Conservation (phyloP, 306 rosid species). For the Ceratonia siliqua region DNA sequence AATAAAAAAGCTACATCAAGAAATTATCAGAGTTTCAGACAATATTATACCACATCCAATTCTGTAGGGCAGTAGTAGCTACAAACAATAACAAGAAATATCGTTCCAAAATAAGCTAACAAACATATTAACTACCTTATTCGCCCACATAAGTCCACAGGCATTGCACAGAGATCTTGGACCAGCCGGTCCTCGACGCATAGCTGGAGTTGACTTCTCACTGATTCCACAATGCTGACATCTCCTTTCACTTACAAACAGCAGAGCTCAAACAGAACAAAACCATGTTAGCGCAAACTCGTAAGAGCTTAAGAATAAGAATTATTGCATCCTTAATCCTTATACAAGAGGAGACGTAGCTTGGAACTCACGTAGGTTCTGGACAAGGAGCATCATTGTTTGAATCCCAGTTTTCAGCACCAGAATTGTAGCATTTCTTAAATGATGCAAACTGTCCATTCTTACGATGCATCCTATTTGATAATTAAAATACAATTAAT, state of each 20-base stretch:
- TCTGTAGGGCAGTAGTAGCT: not conserved
- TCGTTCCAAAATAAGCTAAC: not conserved
- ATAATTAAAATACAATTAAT: conserved; percentile 30
- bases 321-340: conserved; percentile 2
- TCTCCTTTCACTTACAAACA: conserved; percentile 45
- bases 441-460: conserved; percentile 72
- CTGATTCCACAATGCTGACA: conserved; percentile 58
- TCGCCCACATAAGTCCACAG: conserved; percentile 62
- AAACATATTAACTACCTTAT: not conserved
- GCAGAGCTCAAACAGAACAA: conserved; percentile 26
- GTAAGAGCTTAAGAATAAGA: not conserved
- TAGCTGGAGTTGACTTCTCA: conserved; percentile 61
- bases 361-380: conserved; percentile 61
- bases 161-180: conserved; percentile 62
- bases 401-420: conserved; percentile 56
- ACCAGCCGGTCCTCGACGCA: conserved; percentile 66
- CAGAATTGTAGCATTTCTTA: conserved; percentile 47
- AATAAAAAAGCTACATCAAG: conserved; percentile 1
- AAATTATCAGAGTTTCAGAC: not conserved
- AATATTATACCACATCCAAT: not conserved
- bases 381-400: conserved; percentile 48
- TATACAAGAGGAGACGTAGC: conserved; percentile 27
- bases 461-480: conserved; percentile 72
- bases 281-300: not conserved
- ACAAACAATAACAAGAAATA: not conserved